Percentiles rank a stretch among this genome's conserved stretches.
These are phyloP conservation scores for Neoascochyta sp. DNA, from an alignment of 2,329 filamentous ascomycete species.

Conservation along the genomic window DNA sequence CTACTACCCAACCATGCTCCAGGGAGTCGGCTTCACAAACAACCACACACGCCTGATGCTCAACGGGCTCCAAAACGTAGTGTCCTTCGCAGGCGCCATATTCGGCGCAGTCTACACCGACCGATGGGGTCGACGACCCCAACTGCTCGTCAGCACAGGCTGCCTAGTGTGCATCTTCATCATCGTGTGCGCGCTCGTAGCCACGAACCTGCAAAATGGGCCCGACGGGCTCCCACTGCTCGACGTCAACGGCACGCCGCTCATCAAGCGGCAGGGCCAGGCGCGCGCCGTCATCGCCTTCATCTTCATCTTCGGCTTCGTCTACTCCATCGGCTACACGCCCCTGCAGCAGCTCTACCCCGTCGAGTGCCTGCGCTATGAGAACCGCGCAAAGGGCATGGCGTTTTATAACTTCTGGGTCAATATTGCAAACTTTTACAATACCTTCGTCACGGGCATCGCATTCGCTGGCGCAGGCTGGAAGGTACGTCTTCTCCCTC, in stretches of 20 bases:
- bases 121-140: constrained; percentile 29
- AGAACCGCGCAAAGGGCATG: constrained; percentile 49
- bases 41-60: constrained; percentile 39
- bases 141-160: too few species aligned
- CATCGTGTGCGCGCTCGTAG: too few species aligned
- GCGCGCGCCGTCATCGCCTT: too few species aligned
- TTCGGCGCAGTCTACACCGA: constrained; percentile 39
- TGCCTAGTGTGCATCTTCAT: too few species aligned
- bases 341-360: constrained; percentile 49
- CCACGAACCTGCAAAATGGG: too few species aligned
- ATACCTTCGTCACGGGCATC: constrained; percentile 46
- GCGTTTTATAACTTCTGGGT: constrained; percentile 48
- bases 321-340: constrained; percentile 41
- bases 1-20: constrained; percentile 35
- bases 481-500: constrained; percentile 30
- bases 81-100: constrained; percentile 38
- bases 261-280: constrained; percentile 23
- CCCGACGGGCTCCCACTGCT: too few species aligned
- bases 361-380: constrained; percentile 49
- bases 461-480: constrained; percentile 38
- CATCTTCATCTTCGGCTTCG: constrained; percentile 45
- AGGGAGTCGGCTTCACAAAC: constrained; percentile 37
- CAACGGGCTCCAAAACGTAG: constrained; percentile 43
- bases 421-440: constrained; percentile 46
- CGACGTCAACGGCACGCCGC: too few species aligned